Conservation (phyloP, 2,329 filamentous ascomycete species). For the Bretziella fagacearum region DNA sequence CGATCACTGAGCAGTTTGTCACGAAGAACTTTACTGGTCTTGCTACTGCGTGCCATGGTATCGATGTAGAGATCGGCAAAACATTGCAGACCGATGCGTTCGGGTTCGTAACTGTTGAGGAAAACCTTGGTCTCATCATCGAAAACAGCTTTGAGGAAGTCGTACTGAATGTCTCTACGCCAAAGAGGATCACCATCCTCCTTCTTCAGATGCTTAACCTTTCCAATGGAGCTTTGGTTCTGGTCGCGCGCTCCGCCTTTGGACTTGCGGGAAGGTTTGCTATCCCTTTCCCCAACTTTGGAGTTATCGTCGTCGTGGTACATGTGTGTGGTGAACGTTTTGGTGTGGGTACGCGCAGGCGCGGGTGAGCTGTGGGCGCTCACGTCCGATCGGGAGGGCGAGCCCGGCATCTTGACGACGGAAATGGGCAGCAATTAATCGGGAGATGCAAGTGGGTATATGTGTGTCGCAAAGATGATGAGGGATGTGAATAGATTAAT, state of each 20-base stretch:
- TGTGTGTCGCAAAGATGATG: not conserved
- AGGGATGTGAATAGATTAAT: no score
- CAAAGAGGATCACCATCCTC: slow-evolving; percentile 76
- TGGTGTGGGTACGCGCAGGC: slow-evolving; percentile 21
- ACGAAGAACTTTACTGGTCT: slow-evolving; percentile 95
- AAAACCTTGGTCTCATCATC: slow-evolving; percentile 62
- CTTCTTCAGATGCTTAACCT: slow-evolving; percentile 75
- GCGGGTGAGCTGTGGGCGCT: slow-evolving; percentile 32
- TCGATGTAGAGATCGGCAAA: slow-evolving; percentile 98
- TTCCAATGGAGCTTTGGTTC: slow-evolving; percentile 33
- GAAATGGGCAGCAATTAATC: not conserved
- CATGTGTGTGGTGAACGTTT: slow-evolving; percentile 31
- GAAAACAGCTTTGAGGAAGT: slow-evolving; percentile 67
- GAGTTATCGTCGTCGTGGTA: slow-evolving; percentile 32
- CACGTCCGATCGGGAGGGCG: slow-evolving; percentile 28
- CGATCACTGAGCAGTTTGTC: slow-evolving; percentile 90
- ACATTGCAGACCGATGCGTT: slow-evolving; percentile 43
- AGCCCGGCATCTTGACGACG: slow-evolving; percentile 13
- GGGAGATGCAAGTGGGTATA: not conserved
- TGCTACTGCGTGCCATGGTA: slow-evolving; percentile 95
- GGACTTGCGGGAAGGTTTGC: slow-evolving; percentile 20
- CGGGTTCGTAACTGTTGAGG: slow-evolving; percentile 70
- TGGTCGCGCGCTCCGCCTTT: slow-evolving; percentile 21
- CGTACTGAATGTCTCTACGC: slow-evolving; percentile 76
- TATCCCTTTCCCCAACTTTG: slow-evolving; percentile 25